Conservation (phyloP, 2,329 filamentous ascomycete species). For the Lachnellula hyalina region DNA sequence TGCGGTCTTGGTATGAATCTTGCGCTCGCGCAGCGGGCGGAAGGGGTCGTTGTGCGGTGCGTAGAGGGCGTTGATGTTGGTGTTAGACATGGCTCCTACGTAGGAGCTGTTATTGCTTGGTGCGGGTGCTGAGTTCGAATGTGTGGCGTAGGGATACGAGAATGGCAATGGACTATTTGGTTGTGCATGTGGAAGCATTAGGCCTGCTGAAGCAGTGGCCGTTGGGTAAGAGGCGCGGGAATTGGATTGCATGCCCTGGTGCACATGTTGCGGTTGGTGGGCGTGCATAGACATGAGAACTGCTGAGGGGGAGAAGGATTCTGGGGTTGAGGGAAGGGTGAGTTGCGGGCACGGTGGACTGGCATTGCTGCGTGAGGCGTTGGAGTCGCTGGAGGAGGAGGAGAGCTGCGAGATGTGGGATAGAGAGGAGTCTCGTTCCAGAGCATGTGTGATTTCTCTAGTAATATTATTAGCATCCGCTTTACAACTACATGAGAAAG, state of each 20-base stretch:
- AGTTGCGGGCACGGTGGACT: background rate
- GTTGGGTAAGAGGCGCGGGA: conserved; percentile 4
- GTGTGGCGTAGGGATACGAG: no score
- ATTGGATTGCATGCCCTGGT: background rate
- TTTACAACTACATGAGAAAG: no score
- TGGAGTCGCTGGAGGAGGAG: conserved; percentile 6
- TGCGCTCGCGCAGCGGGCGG: conserved; percentile 21
- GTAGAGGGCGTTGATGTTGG: background rate
- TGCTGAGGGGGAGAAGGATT: conserved; percentile 18
- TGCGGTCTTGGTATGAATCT: conserved; percentile 23
- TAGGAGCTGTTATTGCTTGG: no score
- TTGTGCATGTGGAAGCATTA: no score
- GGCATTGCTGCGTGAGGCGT: background rate
- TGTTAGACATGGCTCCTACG: background rate
- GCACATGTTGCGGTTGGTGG: background rate
- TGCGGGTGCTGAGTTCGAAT: no score
- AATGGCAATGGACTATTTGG: no score
- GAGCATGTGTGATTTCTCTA: conserved; percentile 18
- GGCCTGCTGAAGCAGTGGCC: background rate
- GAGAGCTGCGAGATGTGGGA: conserved; percentile 10
- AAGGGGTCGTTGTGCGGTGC: conserved; percentile 19
- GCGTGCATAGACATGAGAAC: conserved; percentile 18
- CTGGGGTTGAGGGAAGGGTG: conserved; percentile 1
- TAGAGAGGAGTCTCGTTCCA: conserved; percentile 4
- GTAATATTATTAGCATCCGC: background rate